A percentile compares a stretch with the other conserved stretches of the same genome.
Conservation (phyloP, 495 filamentous ascomycete genomes). For the Aspergillus sclerotioniger region DNA sequence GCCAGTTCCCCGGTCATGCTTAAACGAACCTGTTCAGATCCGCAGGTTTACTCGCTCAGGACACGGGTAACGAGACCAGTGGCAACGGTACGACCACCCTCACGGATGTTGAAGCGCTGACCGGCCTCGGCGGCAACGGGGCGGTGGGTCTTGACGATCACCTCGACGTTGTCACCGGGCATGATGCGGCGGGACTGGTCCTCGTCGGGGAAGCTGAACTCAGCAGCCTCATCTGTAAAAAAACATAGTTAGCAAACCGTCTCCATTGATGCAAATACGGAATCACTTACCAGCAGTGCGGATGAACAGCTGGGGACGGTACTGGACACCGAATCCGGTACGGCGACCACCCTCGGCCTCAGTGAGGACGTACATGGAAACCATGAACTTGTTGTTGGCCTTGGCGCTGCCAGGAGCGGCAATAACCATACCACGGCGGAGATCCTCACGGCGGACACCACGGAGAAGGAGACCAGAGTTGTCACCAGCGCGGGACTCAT, state of each 20-base stretch:
- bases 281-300: slow-evolving; percentile 72
- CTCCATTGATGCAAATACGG: not conserved
- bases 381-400: slow-evolving; percentile 84
- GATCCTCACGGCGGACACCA: slow-evolving; percentile 90
- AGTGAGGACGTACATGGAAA: slow-evolving; percentile 92
- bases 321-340: slow-evolving; percentile 89
- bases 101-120: slow-evolving; percentile 93
- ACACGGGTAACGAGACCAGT: slow-evolving; percentile 90
- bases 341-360: slow-evolving; percentile 98
- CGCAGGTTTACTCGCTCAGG: slow-evolving; percentile 38
- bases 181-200: slow-evolving; percentile 76
- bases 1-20: slow-evolving; percentile 16
- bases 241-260: slow-evolving; percentile 10
- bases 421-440: slow-evolving; percentile 91
- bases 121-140: slow-evolving; percentile 84
- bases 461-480: slow-evolving; percentile 97
- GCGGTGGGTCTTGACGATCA: slow-evolving; percentile 75
- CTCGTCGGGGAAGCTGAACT: slow-evolving; percentile 79
- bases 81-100: slow-evolving; percentile 90
- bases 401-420: slow-evolving; percentile 72
- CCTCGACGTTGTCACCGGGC: slow-evolving; percentile 98
- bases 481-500: slow-evolving; percentile 90
- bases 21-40: slow-evolving; percentile 1
- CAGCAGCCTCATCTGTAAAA: slow-evolving; percentile 71
- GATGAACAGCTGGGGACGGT: slow-evolving; percentile 92